phyloP scores from a whole-genome alignment of 2,329 filamentous ascomycete species.

The Aspergillus sp. region DNA sequence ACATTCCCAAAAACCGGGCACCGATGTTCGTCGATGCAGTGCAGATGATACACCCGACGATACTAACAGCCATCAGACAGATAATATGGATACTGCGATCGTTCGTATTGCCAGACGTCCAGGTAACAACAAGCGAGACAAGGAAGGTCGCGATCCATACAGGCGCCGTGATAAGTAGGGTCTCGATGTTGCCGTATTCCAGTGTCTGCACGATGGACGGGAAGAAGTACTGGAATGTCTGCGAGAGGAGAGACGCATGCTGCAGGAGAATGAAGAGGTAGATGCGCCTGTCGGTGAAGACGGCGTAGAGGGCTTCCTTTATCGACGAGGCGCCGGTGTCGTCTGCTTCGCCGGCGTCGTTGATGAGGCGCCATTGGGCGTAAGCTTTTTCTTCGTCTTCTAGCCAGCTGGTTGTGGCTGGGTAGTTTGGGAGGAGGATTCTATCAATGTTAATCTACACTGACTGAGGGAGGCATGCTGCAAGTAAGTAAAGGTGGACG shows the following conservation, averaged over 20 bases:
- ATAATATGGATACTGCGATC: constrained; percentile 61
- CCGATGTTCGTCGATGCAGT: constrained; percentile 52
- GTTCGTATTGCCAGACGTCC: constrained; percentile 53
- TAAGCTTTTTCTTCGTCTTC: constrained; percentile 53
- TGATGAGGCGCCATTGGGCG: constrained; percentile 52
- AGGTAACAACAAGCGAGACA: constrained; percentile 55
- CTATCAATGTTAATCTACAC: constrained; percentile 18
- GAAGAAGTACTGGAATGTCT: constrained; percentile 66
- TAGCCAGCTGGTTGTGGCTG: constrained; percentile 54
- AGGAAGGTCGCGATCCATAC: constrained; percentile 59
- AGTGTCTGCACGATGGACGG: constrained; percentile 63
- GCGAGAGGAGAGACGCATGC: constrained; percentile 49
- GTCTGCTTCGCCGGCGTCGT: constrained; percentile 50
- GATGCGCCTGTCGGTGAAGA: constrained; percentile 31
- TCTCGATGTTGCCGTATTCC: constrained; percentile 52
- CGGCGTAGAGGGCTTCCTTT: constrained; percentile 45
- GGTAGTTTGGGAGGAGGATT: constrained; percentile 51
- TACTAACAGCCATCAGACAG: constrained; percentile 52
- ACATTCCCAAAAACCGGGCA: constrained; percentile 62
- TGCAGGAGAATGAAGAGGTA: constrained; percentile 48
- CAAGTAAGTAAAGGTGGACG: too few relatives aligned
- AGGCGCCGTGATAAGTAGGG: constrained; percentile 48
- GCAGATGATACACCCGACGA: constrained; percentile 57
- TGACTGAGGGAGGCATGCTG: not conserved
- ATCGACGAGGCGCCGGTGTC: constrained; percentile 43